These are phyloP conservation scores for Daldinia sp. DNA, from an alignment of 2,329 filamentous ascomycete species.

Conservation along the genomic window DNA sequence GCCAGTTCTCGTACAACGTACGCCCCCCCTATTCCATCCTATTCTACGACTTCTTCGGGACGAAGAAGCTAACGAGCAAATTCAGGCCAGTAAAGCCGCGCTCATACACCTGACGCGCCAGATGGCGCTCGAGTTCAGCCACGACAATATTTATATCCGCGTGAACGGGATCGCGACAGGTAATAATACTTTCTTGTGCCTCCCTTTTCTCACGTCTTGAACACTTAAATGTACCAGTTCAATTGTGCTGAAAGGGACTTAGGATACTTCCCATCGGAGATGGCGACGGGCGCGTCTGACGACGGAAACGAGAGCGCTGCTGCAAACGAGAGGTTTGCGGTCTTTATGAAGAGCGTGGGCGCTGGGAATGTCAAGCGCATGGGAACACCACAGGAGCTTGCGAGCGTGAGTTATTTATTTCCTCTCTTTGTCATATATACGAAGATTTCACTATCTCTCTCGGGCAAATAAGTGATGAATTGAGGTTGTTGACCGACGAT, in stretches of 20 bases:
- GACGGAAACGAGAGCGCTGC: constrained; percentile 44
- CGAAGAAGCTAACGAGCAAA: neutral
- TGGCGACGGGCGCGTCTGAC: constrained; percentile 44
- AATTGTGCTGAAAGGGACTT: neutral
- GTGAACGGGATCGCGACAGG: constrained; percentile 49
- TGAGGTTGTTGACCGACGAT: neutral
- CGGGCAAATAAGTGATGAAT: neutral
- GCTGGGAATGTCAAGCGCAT: constrained; percentile 43
- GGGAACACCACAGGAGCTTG: constrained; percentile 46
- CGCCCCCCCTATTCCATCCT: neutral
- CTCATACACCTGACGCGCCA: constrained; percentile 47
- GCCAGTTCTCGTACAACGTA: constrained; percentile 49
- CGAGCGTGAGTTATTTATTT: constrained; percentile 43
- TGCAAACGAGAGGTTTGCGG: constrained; percentile 34
- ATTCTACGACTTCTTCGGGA: neutral
- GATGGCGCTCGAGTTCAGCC: constrained; percentile 47
- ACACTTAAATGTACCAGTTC: neutral
- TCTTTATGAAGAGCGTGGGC: constrained; percentile 38
- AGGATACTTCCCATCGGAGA: constrained; percentile 51
- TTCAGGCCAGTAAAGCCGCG: constrained; percentile 46
- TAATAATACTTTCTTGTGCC: constrained; percentile 17
- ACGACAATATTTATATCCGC: constrained; percentile 48
- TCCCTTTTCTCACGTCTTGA: neutral
- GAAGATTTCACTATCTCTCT: neutral
- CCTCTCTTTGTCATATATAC: neutral